A percentile compares a stretch with the other conserved stretches of the same genome.
phyloP scores from a whole-genome alignment of 768 basidiomycete species.

The Russula foetens region DNA sequence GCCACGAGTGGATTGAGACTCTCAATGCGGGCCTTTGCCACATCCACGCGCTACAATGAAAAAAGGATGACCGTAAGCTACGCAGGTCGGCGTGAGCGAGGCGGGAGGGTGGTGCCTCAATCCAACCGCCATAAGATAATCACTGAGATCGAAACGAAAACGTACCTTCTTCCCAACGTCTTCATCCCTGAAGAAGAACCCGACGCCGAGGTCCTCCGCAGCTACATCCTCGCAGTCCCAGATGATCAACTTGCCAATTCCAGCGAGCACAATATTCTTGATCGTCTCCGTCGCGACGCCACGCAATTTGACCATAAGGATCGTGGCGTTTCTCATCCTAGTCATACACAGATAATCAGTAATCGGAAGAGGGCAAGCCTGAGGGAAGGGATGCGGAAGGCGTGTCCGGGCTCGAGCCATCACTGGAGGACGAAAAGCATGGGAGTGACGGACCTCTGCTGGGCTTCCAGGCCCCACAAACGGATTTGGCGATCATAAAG shows the following conservation, averaged over 20 bases:
- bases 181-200: slow-evolving; percentile 90
- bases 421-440: neutral
- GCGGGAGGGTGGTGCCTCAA: neutral
- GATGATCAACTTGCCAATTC: slow-evolving; percentile 84
- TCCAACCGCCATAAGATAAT: neutral
- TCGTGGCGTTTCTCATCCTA: slow-evolving; percentile 92
- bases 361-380: neutral
- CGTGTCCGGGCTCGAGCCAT: neutral
- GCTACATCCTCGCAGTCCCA: slow-evolving; percentile 69
- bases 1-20: slow-evolving; percentile 88
- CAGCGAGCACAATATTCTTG: slow-evolving; percentile 96
- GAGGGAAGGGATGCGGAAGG: neutral
- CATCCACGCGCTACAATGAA: slow-evolving; percentile 65
- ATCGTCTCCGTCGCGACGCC: slow-evolving; percentile 90
- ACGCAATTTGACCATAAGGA: slow-evolving; percentile 69
- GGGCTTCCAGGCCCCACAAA: slow-evolving; percentile 96
- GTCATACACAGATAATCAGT: neutral
- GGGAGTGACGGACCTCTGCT: slow-evolving; percentile 60
- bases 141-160: neutral
- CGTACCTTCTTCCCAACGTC: slow-evolving; percentile 85
- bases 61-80: slow-evolving; percentile 29
- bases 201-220: slow-evolving; percentile 83
- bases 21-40: slow-evolving; percentile 77
- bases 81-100: slow-evolving; percentile 13
- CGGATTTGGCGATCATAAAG: slow-evolving; percentile 97